These are phyloP conservation scores for Colletotrichum karsti DNA, from an alignment of 2,329 filamentous ascomycete species.

Conservation along the genomic window DNA sequence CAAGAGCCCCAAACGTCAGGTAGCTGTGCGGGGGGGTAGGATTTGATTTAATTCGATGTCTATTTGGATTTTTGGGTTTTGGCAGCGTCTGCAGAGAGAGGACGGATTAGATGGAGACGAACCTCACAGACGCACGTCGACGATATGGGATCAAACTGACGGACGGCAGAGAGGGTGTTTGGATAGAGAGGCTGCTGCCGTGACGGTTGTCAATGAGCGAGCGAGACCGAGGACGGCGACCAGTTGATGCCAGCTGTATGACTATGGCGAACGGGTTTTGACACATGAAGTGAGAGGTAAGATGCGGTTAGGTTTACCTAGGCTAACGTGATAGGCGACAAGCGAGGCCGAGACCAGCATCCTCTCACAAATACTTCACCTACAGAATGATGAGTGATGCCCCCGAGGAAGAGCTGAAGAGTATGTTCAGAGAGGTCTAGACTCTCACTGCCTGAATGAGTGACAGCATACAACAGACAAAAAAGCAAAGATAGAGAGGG, in stretches of 20 bases:
- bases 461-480: neutral
- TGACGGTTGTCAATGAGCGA: neutral
- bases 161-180: neutral
- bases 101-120: slow-evolving; percentile 15
- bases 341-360: too few relatives aligned
- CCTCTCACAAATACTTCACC: too few relatives aligned
- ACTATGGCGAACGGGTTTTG: neutral
- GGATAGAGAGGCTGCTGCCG: neutral
- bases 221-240: neutral
- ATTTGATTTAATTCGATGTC: slow-evolving; percentile 11
- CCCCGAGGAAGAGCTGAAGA: too few relatives aligned
- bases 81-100: neutral
- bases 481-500: neutral
- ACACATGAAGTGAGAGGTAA: neutral
- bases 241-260: neutral
- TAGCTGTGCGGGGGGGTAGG: slow-evolving; percentile 15
- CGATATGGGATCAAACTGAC: slow-evolving; percentile 8
- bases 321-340: neutral
- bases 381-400: too few relatives aligned
- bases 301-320: neutral
- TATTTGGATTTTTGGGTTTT: slow-evolving; percentile 1
- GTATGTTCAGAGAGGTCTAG: too few relatives aligned
- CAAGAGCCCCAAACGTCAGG: slow-evolving; percentile 23
- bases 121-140: neutral
- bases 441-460: too few relatives aligned